Evolutionary conservation across 345 rosid genomes (phyloP).

Genomic region (Mangifera indica): DNA sequence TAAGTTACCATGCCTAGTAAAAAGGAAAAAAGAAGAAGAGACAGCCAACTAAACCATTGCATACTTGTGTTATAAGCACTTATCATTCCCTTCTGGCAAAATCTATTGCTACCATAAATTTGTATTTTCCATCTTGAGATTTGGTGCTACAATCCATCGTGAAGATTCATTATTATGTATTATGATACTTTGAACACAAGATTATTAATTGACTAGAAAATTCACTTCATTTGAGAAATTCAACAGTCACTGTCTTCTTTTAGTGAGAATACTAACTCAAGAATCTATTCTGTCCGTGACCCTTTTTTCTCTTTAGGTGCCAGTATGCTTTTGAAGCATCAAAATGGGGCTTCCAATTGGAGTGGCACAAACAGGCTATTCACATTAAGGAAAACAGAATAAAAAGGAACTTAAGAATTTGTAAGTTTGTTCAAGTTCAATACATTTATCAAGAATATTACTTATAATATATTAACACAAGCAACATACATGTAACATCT

Average conservation of each 20-base stretch:
- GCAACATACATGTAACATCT: slow-evolving; percentile 20
- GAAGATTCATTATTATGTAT: background rate
- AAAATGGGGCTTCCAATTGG: no score
- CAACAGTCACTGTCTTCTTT: background rate
- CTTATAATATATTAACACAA: slow-evolving; percentile 7
- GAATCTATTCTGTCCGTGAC: background rate
- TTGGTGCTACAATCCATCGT: background rate
- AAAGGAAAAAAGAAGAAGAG: no score
- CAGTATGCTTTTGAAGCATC: no score
- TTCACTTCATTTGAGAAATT: background rate
- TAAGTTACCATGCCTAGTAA: no score
- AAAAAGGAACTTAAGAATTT: background rate
- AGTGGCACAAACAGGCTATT: background rate
- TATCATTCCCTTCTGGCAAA: no score
- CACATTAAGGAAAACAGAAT: background rate
- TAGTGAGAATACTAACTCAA: background rate
- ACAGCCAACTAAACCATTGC: no score
- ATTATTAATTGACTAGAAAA: background rate
- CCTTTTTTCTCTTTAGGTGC: no score
- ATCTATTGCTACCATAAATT: no score
- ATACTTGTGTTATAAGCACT: no score
- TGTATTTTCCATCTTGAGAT: background rate
- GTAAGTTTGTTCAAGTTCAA: slow-evolving; percentile 11
- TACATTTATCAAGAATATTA: slow-evolving; percentile 2
- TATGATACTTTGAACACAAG: background rate